Percentiles rank a stretch among this genome's conserved stretches.
Evolutionary conservation across 495 filamentous ascomycete genomes (phyloP).

Genomic region (Rostrohypoxylon terebratum): DNA sequence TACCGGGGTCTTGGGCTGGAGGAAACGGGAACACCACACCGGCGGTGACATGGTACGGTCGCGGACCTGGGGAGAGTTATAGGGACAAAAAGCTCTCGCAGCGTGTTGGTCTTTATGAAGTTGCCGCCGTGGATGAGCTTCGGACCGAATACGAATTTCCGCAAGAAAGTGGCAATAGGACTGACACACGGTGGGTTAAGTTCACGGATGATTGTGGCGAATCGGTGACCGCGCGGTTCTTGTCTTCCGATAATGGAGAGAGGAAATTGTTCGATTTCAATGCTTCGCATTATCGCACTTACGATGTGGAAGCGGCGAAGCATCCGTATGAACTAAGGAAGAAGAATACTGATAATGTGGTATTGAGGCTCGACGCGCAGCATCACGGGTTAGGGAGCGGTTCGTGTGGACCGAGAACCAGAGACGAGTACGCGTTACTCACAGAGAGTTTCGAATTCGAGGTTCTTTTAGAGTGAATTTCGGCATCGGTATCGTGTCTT

Average conservation of each 20-base stretch:
- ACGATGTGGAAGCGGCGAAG: constrained; percentile 63
- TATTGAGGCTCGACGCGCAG: constrained; percentile 67
- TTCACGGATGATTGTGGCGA: constrained; percentile 52
- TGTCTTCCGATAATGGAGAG: constrained; percentile 30
- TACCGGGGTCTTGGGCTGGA: constrained; percentile 52
- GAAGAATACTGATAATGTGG: constrained; percentile 60
- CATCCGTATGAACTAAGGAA: constrained; percentile 70
- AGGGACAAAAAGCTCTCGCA: constrained; percentile 70
- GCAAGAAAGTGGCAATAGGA: constrained; percentile 73
- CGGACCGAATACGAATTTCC: constrained; percentile 71
- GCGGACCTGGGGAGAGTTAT: constrained; percentile 73
- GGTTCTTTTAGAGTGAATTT: constrained; percentile 29
- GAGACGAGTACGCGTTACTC: constrained; percentile 62
- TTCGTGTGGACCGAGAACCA: constrained; percentile 68
- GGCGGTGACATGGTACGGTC: constrained; percentile 67
- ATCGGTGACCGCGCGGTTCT: constrained; percentile 51
- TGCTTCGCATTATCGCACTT: constrained; percentile 61
- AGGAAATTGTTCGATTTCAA: constrained; percentile 63
- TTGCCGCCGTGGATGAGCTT: constrained; percentile 56
- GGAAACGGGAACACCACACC: constrained; percentile 34
- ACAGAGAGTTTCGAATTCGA: constrained; percentile 47
- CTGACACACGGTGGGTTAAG: constrained; percentile 66
- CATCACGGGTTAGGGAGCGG: constrained; percentile 70
- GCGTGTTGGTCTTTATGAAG: constrained; percentile 62
- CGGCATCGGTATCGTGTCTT: not conserved